phyloP scores from a whole-genome alignment of 2,329 filamentous ascomycete genomes.

The Acarospora socialis region DNA sequence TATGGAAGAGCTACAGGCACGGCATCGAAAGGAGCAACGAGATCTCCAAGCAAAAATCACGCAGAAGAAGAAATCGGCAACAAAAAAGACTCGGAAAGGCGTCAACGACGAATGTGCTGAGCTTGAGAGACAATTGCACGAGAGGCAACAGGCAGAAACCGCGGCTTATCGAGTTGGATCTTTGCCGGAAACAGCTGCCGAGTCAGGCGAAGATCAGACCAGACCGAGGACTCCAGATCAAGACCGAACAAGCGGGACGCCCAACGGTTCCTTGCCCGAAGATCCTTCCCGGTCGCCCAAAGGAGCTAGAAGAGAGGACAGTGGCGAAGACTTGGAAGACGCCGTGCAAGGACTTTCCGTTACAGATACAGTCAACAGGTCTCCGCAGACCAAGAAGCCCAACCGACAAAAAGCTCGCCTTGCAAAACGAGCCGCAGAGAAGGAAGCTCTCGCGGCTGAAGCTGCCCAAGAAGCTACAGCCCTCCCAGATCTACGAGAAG shows the following conservation, averaged over 20 bases:
- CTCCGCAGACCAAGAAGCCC: constrained; percentile 48
- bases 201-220: constrained; percentile 7
- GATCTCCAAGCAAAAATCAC: constrained; percentile 77
- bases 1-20: constrained; percentile 63
- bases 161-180: constrained; percentile 31
- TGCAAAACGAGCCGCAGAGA: constrained; percentile 75
- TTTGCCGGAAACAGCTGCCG: constrained; percentile 16
- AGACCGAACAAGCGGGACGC: neutral
- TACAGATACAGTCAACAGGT: constrained; percentile 4
- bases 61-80: constrained; percentile 93
- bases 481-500: constrained; percentile 57
- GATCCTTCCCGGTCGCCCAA: too few relatives aligned
- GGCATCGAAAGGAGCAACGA: constrained; percentile 76
- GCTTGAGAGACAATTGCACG: constrained; percentile 41
- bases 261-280: neutral
- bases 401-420: constrained; percentile 87
- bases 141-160: constrained; percentile 40
- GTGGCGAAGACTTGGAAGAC: neutral
- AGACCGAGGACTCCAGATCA: neutral
- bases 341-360: constrained; percentile 7
- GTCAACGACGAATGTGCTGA: constrained; percentile 52
- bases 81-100: constrained; percentile 61
- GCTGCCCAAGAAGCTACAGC: constrained; percentile 62
- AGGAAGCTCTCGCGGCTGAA: constrained; percentile 50
- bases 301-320: neutral